Conservation (phyloP, 345 rosid species). For the Moricandia moricandioides region DNA sequence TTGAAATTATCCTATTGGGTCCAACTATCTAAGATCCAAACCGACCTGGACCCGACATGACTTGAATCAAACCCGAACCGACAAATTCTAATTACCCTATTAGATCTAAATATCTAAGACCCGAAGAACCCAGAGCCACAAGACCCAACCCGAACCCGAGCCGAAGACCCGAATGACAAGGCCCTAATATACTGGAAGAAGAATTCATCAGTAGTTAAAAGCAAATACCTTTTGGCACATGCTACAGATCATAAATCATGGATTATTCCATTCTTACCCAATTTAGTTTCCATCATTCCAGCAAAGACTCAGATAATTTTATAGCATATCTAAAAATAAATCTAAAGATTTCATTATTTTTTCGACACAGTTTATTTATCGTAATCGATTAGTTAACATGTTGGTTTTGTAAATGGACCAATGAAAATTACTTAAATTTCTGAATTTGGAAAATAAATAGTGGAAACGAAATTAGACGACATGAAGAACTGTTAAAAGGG, state of each 20-base stretch:
- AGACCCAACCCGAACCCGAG: too few species aligned
- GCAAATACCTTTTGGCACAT: constrained; percentile 18
- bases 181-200: constrained; percentile 2
- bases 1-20: too few species aligned
- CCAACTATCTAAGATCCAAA: too few species aligned
- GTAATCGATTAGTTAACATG: too few species aligned
- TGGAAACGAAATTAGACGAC: constrained; percentile 15
- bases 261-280: constrained; percentile 13
- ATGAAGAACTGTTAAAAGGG: neutral
- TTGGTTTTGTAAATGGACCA: too few species aligned
- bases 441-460: neutral
- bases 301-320: neutral
- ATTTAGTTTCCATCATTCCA: constrained; percentile 6
- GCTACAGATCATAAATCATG: constrained; percentile 31
- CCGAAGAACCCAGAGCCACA: too few species aligned
- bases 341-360: neutral
- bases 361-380: neutral
- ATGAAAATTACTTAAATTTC: neutral
- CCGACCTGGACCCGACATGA: too few species aligned
- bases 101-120: too few species aligned
- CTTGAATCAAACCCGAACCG: too few species aligned
- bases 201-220: constrained; percentile 1
- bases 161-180: too few species aligned
- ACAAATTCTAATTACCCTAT: too few species aligned
- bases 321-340: neutral